These are phyloP conservation scores for Penicilliopsis zonata DNA, from an alignment of 495 filamentous ascomycete genomes.

Conservation along the genomic window DNA sequence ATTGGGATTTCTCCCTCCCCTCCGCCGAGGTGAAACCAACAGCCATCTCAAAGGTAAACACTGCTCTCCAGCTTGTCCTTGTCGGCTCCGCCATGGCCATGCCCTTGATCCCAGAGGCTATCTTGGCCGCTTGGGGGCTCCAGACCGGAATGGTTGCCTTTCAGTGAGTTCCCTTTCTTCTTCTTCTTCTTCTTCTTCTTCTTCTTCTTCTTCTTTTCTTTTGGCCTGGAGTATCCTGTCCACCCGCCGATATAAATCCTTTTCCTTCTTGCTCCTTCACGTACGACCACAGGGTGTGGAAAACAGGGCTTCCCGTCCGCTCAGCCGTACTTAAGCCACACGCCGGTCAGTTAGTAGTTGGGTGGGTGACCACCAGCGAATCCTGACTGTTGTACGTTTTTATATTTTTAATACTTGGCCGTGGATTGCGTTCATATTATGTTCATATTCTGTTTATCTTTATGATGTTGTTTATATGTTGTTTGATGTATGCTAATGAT, in stretches of 20 bases:
- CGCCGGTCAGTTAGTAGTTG: constrained; percentile 27
- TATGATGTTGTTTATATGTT: too few relatives aligned
- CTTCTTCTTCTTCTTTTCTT: background rate
- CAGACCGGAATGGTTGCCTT: constrained; percentile 45
- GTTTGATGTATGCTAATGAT: too few relatives aligned
- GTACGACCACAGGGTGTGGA: constrained; percentile 29
- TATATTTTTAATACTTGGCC: constrained; percentile 4
- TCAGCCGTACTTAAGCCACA: constrained; percentile 30
- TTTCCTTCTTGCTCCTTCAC: constrained; percentile 3
- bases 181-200: background rate
- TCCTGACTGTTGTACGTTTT: constrained; percentile 27
- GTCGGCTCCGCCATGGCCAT: constrained; percentile 67
- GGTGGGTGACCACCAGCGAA: constrained; percentile 28
- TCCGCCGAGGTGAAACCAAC: constrained; percentile 90
- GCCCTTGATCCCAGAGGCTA: constrained; percentile 45
- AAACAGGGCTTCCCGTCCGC: constrained; percentile 30
- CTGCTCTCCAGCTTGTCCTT: constrained; percentile 64
- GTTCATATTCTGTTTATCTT: background rate
- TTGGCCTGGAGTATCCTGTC: too few relatives aligned
- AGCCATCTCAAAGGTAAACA: constrained; percentile 82
- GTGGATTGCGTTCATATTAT: background rate
- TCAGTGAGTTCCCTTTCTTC: constrained; percentile 47
- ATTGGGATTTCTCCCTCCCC: constrained; percentile 95
- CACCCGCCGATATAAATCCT: constrained; percentile 8
- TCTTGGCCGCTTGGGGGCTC: constrained; percentile 36